A percentile compares a stretch with the other conserved stretches of the same genome.
Evolutionary conservation across 2,329 filamentous ascomycete species (phyloP).

Genomic region (Emergomyces pasteurianus): DNA sequence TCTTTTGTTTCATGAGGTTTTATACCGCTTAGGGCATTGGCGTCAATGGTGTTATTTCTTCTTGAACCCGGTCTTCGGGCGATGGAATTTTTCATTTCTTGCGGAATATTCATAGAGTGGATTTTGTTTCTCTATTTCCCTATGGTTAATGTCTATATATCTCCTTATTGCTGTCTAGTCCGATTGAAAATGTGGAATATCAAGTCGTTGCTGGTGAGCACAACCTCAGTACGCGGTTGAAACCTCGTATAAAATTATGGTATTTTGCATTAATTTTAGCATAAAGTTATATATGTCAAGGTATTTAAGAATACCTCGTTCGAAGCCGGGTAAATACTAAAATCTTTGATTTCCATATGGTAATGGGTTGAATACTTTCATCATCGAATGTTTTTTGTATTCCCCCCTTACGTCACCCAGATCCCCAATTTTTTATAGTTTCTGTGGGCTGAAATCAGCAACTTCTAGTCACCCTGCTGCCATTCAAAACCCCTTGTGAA

Average conservation of each 20-base stretch:
- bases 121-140: neutral
- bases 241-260: no score
- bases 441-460: neutral
- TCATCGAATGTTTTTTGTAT: neutral
- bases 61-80: neutral
- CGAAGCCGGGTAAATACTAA: neutral
- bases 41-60: neutral
- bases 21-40: neutral
- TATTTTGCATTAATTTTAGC: neutral
- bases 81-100: neutral
- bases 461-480: neutral
- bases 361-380: neutral
- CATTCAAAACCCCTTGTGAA: slow-evolving; percentile 7
- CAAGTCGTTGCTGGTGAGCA: no score
- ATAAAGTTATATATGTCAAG: no score
- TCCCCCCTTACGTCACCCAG: slow-evolving; percentile 16
- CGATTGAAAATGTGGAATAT: neutral
- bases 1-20: neutral
- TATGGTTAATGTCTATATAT: neutral
- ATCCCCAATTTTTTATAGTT: neutral
- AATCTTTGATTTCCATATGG: neutral
- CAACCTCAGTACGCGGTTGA: no score
- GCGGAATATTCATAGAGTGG: neutral
- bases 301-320: neutral
- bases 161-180: neutral